A percentile compares a stretch with the other conserved stretches of the same genome.
phyloP scores from a whole-genome alignment of 768 basidiomycete genomes.

The Boletus eberwhitei region DNA sequence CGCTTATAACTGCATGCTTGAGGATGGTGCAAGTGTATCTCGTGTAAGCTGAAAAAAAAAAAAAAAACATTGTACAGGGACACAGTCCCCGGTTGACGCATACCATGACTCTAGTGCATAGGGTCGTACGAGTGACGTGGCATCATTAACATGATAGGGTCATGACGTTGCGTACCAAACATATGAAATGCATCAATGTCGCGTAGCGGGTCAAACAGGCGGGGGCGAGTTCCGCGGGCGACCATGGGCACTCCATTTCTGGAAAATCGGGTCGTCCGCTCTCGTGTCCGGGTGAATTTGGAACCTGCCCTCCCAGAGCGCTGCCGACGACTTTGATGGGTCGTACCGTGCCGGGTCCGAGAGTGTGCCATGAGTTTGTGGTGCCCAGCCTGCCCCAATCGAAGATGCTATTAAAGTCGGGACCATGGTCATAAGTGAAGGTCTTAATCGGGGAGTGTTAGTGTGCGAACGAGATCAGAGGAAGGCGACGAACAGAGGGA shows the following conservation, averaged over 20 bases:
- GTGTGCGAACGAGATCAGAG: slow-evolving; percentile 1
- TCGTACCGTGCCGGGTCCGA: slow-evolving; percentile 75
- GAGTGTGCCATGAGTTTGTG: slow-evolving; percentile 52
- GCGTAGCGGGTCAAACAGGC: slow-evolving; percentile 13
- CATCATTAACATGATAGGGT: slow-evolving; percentile 1
- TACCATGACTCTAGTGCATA: slow-evolving; percentile 11
- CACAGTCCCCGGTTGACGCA: slow-evolving; percentile 3
- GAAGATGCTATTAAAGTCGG: slow-evolving; percentile 73
- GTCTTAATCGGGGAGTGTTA: slow-evolving; percentile 41
- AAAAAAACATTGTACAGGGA: slow-evolving; percentile 7
- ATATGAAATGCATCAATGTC: background rate
- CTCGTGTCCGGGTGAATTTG: slow-evolving; percentile 87
- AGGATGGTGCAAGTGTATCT: background rate
- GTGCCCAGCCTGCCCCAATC: slow-evolving; percentile 63
- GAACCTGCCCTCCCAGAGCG: slow-evolving; percentile 80
- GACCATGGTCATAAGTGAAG: slow-evolving; percentile 73
- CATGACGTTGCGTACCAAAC: background rate
- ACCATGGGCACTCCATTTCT: slow-evolving; percentile 28
- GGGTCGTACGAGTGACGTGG: slow-evolving; percentile 3
- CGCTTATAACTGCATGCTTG: background rate
- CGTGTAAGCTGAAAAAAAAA: background rate
- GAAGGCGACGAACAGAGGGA: slow-evolving; percentile 44
- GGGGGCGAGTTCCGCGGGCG: slow-evolving; percentile 14
- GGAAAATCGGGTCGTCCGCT: slow-evolving; percentile 53
- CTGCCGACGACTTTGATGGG: slow-evolving; percentile 78